Percentiles rank a stretch among this genome's conserved stretches.
phyloP scores from a whole-genome alignment of 257 asterid genomes.

The Solanum chmielewskii region DNA sequence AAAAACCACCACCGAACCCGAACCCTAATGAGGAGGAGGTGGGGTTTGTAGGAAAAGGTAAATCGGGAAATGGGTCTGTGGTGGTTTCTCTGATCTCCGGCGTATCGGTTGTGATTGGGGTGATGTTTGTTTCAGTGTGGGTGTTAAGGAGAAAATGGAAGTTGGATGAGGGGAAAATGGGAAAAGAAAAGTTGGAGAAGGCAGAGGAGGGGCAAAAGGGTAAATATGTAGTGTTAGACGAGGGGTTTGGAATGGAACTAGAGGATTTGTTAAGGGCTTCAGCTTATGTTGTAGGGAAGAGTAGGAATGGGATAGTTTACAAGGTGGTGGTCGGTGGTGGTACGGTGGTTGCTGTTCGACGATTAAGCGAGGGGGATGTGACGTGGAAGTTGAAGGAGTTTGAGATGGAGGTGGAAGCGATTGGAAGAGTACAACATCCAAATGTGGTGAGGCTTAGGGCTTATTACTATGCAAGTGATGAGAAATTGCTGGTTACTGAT shows the following conservation, averaged over 20 bases:
- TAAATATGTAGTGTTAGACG: constrained; percentile 62
- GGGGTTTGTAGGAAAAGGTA: constrained; percentile 22
- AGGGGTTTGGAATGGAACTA: constrained; percentile 66
- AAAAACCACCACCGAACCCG: constrained; percentile 36
- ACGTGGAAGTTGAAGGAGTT: constrained; percentile 71
- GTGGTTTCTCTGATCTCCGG: constrained; percentile 54
- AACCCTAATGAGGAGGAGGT: constrained; percentile 29
- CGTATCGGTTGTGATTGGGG: constrained; percentile 36
- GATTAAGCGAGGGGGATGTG: constrained; percentile 77
- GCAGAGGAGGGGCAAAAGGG: constrained; percentile 68
- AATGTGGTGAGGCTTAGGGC: constrained; percentile 80
- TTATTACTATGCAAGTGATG: constrained; percentile 82
- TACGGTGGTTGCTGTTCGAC: constrained; percentile 68
- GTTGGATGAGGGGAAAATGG: constrained; percentile 22
- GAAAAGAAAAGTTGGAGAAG: constrained; percentile 24
- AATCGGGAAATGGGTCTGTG: constrained; percentile 26
- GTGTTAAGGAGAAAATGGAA: constrained; percentile 46
- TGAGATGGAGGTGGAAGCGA: constrained; percentile 74
- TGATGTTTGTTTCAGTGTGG: constrained; percentile 48
- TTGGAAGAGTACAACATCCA: constrained; percentile 67
- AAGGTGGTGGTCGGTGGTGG: constrained; percentile 69
- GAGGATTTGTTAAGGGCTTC: constrained; percentile 97
- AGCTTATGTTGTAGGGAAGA: constrained; percentile 92
- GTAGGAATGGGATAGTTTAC: constrained; percentile 85
- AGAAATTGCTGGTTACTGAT: constrained; percentile 72